These are phyloP conservation scores for Hypoxylon perforatum DNA, from an alignment of 495 filamentous ascomycete genomes.

Conservation along the genomic window DNA sequence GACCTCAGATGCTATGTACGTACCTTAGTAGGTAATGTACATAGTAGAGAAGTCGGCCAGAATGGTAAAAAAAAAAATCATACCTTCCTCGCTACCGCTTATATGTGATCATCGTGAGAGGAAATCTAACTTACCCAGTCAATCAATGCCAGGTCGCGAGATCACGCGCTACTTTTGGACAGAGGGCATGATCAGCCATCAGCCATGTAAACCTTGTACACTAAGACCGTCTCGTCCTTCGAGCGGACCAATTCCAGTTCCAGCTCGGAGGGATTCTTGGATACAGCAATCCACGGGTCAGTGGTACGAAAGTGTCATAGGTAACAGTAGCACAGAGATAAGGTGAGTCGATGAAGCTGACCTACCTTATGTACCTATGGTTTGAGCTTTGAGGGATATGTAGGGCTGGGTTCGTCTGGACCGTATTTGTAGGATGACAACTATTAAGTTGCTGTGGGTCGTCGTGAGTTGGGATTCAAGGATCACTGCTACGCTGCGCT, in stretches of 20 bases:
- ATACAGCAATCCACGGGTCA: slow-evolving; percentile 10
- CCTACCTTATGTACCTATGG: neutral
- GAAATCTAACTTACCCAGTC: slow-evolving; percentile 7
- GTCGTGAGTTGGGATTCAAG: slow-evolving; percentile 13
- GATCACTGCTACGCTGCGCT: slow-evolving; percentile 28
- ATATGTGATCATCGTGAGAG: slow-evolving; percentile 6
- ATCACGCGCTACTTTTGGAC: slow-evolving; percentile 3
- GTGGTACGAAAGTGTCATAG: slow-evolving; percentile 13
- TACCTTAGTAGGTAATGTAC: too few relatives aligned
- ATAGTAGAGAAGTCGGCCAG: neutral
- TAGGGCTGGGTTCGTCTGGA: slow-evolving; percentile 25
- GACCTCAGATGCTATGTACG: slow-evolving; percentile 15
- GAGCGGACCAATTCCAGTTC: slow-evolving; percentile 8
- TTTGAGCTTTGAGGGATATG: slow-evolving; percentile 9
- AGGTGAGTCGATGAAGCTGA: slow-evolving; percentile 12
- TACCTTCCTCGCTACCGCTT: slow-evolving; percentile 31
- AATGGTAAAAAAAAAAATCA: slow-evolving; percentile 23
- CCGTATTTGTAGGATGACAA: slow-evolving; percentile 36
- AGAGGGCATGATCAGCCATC: slow-evolving; percentile 2
- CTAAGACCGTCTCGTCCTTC: neutral
- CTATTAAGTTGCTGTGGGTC: slow-evolving; percentile 18
- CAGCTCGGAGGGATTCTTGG: slow-evolving; percentile 4
- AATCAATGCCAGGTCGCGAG: slow-evolving; percentile 10
- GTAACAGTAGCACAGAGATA: slow-evolving; percentile 23
- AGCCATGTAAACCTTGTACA: slow-evolving; percentile 3